phyloP scores from a whole-genome alignment of 305 asterid genomes.

The Rubia peregrina region DNA sequence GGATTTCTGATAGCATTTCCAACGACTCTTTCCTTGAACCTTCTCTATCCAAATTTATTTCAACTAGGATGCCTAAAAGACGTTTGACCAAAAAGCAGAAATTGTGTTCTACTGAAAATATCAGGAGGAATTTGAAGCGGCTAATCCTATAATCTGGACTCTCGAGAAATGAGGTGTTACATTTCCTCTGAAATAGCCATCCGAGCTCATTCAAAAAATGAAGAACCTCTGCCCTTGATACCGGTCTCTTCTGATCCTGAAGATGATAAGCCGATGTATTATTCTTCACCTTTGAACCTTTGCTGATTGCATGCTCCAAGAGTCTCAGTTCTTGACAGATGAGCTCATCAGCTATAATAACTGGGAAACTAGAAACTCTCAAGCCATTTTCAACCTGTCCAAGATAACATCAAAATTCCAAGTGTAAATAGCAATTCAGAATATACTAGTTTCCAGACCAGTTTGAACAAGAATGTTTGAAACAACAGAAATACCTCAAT shows the following conservation, averaged over 20 bases:
- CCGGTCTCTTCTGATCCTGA: conserved; percentile 28
- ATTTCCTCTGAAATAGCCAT: conserved; percentile 77
- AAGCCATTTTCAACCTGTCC: conserved; percentile 60
- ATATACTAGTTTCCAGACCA: not conserved
- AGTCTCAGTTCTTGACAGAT: conserved; percentile 70
- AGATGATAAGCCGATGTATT: conserved; percentile 19
- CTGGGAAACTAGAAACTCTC: conserved; percentile 55
- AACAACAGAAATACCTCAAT: conserved; percentile 51
- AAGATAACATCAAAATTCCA: not conserved
- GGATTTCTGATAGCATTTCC: conserved; percentile 66
- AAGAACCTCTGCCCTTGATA: conserved; percentile 42
- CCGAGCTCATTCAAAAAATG: conserved; percentile 78
- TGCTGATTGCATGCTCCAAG: conserved; percentile 48
- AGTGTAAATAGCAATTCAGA: conserved; percentile 1
- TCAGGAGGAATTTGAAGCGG: conserved; percentile 60
- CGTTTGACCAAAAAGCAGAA: conserved; percentile 55
- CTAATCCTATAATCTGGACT: conserved; percentile 43
- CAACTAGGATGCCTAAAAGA: conserved; percentile 55
- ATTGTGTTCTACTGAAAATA: conserved; percentile 65
- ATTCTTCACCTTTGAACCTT: conserved; percentile 22
- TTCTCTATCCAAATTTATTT: conserved; percentile 43
- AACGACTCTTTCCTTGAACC: conserved; percentile 43
- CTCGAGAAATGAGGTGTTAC: conserved; percentile 36
- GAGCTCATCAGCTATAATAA: conserved; percentile 62
- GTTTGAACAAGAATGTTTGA: not conserved